Percentiles rank a stretch among this genome's conserved stretches.
Evolutionary conservation across 2,329 filamentous ascomycete genomes (phyloP).

Genomic region (Arachnopeziza araneosa): DNA sequence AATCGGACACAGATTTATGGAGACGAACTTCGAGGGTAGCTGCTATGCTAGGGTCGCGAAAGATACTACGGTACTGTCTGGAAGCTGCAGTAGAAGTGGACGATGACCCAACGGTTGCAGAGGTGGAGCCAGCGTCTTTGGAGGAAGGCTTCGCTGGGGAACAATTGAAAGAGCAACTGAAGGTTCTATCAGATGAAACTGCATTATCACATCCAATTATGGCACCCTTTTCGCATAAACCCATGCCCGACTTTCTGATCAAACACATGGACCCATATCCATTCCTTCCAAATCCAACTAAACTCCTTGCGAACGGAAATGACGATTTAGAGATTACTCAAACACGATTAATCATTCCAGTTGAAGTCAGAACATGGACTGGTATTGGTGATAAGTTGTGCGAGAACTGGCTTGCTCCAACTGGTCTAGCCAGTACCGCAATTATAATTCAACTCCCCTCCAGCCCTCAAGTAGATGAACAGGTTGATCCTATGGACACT

Average conservation of each 20-base stretch:
- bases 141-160: conserved; percentile 59
- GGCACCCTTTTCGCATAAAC: conserved; percentile 48
- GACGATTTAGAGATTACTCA: background rate
- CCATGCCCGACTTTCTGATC: conserved; percentile 45
- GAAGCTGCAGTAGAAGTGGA: conserved; percentile 63
- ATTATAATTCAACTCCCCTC: conserved; percentile 21
- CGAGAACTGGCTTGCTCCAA: conserved; percentile 13
- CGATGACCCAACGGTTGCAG: conserved; percentile 57
- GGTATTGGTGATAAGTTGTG: conserved; percentile 24
- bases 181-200: conserved; percentile 48
- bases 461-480: background rate
- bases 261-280: conserved; percentile 56
- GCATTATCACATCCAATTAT: conserved; percentile 56
- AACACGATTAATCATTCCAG: background rate
- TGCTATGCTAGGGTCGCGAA: conserved; percentile 49
- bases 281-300: conserved; percentile 51
- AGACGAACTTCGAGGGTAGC: conserved; percentile 53
- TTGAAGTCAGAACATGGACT: conserved; percentile 24
- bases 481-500: background rate
- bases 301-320: conserved; percentile 7
- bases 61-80: conserved; percentile 56
- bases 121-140: conserved; percentile 57
- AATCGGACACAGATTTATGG: conserved; percentile 64
- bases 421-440: conserved; percentile 13
- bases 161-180: conserved; percentile 51